Evolutionary conservation across 441 rosid species (phyloP).

Genomic region (Theobroma grandiflorum): DNA sequence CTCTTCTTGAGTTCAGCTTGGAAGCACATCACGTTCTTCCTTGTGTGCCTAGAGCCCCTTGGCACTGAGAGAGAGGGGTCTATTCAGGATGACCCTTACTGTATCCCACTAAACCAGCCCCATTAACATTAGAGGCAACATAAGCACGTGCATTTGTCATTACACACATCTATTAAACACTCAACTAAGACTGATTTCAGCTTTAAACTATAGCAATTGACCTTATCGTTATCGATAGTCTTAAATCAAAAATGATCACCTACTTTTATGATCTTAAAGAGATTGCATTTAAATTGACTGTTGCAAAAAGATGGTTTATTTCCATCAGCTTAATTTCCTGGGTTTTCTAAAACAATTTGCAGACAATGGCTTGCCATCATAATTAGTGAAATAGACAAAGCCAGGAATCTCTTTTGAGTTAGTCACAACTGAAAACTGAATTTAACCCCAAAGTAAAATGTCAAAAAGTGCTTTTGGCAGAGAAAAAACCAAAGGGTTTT

Average conservation of each 20-base stretch:
- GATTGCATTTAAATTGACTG: background rate
- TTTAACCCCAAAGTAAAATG: slow-evolving; percentile 17
- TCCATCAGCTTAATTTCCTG: background rate
- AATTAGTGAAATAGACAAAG: slow-evolving; percentile 18
- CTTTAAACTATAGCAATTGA: slow-evolving; percentile 26
- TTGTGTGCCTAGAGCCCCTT: slow-evolving; percentile 22
- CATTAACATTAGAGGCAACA: slow-evolving; percentile 47
- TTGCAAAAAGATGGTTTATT: background rate
- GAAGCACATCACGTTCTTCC: slow-evolving; percentile 46
- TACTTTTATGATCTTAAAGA: background rate
- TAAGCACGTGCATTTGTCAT: slow-evolving; percentile 51
- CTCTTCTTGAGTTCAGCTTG: background rate
- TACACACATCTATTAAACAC: slow-evolving; percentile 19
- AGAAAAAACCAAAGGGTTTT: background rate
- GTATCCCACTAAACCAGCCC: slow-evolving; percentile 47
- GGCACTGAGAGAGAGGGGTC: slow-evolving; percentile 34
- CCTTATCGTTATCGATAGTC: slow-evolving; percentile 12
- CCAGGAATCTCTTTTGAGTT: slow-evolving; percentile 15
- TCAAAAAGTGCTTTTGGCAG: background rate
- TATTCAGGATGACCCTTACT: slow-evolving; percentile 42
- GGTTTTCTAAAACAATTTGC: background rate
- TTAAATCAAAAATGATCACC: background rate
- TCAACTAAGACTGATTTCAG: slow-evolving; percentile 17
- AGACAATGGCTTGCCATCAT: background rate
- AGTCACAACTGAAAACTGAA: slow-evolving; percentile 24